Base-by-base conservation (phyloP, 1,284 basidiomycete genomes). In the Microstroma glucosiphilum region DNA sequence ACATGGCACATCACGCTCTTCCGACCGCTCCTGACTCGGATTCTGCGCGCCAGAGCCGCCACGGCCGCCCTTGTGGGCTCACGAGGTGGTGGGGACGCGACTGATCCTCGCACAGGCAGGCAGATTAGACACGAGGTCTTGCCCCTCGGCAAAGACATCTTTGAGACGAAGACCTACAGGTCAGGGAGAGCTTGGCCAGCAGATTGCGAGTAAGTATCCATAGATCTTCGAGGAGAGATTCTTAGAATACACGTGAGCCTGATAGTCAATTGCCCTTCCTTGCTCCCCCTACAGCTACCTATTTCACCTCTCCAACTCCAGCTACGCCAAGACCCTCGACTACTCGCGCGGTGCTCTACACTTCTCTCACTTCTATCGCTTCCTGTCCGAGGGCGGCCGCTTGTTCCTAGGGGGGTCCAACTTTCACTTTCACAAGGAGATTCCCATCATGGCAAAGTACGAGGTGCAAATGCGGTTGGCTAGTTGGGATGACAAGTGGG, bases 401-500 rank as follows among this genome's bases (percentile, higher is more conserved):
- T 49, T 67, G 26, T 68, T 68, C 3, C 59, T 72, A 6, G 71
- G 69, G 4, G 72, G 70, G 0, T 62, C 63, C 0, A 61, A 54
- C 17, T 72, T 69, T 63, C 69, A 59, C 56, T 73, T 65, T 49
- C 71, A 73, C 54, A 59, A 59, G n/a, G 72, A 75, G 37, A 62
- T 75, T 19, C 71, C 71, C 11, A 41, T 70, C 41, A 54, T 71
- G 21, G 60, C 66, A 0, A 60, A 60, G 25, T 75, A 71, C 63
- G 65, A 64, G 4, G 61, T 73, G 37, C 56, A 61, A 13, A 65
- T 68, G 51, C 61, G 61, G 41, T 21, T 72, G 37, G 68, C 62
- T 37, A 62, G 66, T 1, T 75, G 73, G 73, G 71, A 75, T 56
- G 66, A 73, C 54, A 75, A 75, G 61, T 75, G 73, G 73, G 17